A percentile compares a stretch with the other conserved stretches of the same genome.
Evolutionary conservation across 306 rosid species (phyloP).

Genomic region (Dalbergia cultrata): DNA sequence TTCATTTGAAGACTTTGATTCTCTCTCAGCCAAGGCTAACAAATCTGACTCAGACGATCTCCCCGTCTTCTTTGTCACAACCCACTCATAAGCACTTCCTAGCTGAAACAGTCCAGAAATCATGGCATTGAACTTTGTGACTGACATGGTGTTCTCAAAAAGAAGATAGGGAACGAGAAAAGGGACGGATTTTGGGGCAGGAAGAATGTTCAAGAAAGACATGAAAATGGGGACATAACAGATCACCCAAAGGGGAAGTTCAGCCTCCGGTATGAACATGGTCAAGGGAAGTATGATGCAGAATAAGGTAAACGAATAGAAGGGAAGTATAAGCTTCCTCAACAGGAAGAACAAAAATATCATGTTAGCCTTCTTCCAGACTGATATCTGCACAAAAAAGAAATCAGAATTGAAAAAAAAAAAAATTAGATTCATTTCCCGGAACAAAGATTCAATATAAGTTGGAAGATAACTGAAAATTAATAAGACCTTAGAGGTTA

Average conservation of each 20-base stretch:
- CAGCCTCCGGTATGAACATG: constrained; percentile 97
- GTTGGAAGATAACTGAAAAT: constrained; percentile 5
- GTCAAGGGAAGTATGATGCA: constrained; percentile 93
- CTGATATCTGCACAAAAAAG: constrained; percentile 72
- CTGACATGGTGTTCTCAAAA: constrained; percentile 99
- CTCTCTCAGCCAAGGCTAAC: constrained; percentile 79
- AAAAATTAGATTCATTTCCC: not conserved
- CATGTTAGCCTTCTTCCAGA: constrained; percentile 89
- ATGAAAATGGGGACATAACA: constrained; percentile 89
- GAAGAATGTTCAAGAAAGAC: constrained; percentile 95
- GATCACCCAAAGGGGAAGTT: constrained; percentile 95
- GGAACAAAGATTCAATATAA: not conserved
- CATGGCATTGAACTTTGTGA: constrained; percentile 99
- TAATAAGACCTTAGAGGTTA: constrained; percentile 74
- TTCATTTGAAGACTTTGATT: constrained; percentile 72
- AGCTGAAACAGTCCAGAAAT: constrained; percentile 92
- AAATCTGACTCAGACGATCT: constrained; percentile 94
- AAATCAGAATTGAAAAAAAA: constrained; percentile 3
- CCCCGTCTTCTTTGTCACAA: constrained; percentile 97
- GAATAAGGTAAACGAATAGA: constrained; percentile 96
- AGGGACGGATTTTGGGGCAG: constrained; percentile 95
- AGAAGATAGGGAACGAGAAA: constrained; percentile 92
- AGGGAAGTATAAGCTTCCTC: constrained; percentile 95
- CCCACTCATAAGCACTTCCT: constrained; percentile 99
- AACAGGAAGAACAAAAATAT: constrained; percentile 90